Percentiles rank a stretch among this genome's conserved stretches.
These are phyloP conservation scores for Chrysosporium queenslandicum DNA, from an alignment of 2,329 filamentous ascomycete species.

Conservation along the genomic window DNA sequence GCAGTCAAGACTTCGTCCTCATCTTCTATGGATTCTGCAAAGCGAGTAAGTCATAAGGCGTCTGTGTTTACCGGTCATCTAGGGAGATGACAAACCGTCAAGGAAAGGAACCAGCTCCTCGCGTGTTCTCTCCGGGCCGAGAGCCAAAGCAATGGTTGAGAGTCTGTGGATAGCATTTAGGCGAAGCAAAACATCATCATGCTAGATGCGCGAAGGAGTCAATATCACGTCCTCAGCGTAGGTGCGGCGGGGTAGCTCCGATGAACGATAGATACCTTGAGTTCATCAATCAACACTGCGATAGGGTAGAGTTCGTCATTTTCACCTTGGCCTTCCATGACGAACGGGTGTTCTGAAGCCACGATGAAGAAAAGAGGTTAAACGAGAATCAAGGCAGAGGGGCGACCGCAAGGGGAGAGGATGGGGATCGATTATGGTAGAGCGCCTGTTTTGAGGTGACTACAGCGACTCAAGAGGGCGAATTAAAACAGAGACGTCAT, in stretches of 20 bases:
- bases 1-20: constrained; percentile 97
- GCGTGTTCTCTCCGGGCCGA: constrained; percentile 90
- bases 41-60: constrained; percentile 2
- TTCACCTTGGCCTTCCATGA: constrained; percentile 84
- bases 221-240: not conserved
- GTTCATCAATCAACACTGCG: constrained; percentile 97
- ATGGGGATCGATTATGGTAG: not conserved
- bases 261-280: constrained; percentile 61
- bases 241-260: not conserved
- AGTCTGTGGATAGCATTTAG: constrained; percentile 97
- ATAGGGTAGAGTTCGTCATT: constrained; percentile 99
- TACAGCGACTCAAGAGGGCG: not conserved
- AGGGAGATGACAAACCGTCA: constrained; percentile 61
- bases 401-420: constrained; percentile 10
- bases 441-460: not conserved
- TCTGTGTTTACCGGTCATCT: not conserved
- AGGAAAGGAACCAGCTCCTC: constrained; percentile 98
- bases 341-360: constrained; percentile 33
- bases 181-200: constrained; percentile 95
- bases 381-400: not conserved
- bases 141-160: constrained; percentile 91
- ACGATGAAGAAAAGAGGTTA: not conserved
- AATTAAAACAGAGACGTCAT: constrained; percentile 11
- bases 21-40: constrained; percentile 92
- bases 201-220: constrained; percentile 44